phyloP scores from a whole-genome alignment of 345 rosid species.

The Anacardium occidentale region DNA sequence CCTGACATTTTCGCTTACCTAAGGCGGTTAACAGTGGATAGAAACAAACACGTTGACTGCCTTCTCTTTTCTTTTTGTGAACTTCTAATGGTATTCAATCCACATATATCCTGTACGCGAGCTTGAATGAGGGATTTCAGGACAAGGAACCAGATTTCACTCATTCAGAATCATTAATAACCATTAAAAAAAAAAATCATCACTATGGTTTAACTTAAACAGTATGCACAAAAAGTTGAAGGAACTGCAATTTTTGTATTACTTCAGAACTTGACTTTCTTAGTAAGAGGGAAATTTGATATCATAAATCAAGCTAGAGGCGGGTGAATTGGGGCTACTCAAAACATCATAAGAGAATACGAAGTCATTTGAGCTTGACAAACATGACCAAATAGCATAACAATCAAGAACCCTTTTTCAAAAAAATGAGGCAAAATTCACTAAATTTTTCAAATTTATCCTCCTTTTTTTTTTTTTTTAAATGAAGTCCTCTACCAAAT shows the following conservation, averaged over 20 bases:
- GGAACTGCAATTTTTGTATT: not conserved
- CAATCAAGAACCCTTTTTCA: not conserved
- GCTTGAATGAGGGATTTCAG: conserved; percentile 19
- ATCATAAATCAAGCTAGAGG: not conserved
- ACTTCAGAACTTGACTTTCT: not conserved
- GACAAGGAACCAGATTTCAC: conserved; percentile 7
- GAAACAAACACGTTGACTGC: conserved; percentile 4
- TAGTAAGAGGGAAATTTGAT: not conserved
- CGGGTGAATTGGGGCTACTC: not conserved
- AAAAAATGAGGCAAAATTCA: not conserved
- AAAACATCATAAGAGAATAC: not conserved
- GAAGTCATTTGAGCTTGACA: not conserved
- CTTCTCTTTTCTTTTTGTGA: conserved; percentile 19
- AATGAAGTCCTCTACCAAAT: not conserved
- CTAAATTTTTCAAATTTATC: not conserved
- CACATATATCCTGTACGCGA: conserved; percentile 18
- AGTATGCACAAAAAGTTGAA: not conserved
- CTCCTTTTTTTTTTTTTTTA: not conserved
- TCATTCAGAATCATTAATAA: conserved; percentile 9
- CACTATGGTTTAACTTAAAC: not conserved
- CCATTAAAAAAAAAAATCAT: not conserved
- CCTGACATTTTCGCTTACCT: conserved; percentile 13
- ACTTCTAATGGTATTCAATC: conserved; percentile 23
- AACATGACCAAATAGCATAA: not conserved
- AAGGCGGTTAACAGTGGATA: not conserved